These are phyloP conservation scores for Blastobotrys elegans DNA, from an alignment of 1,139 yeast genomes.

Conservation along the genomic window DNA sequence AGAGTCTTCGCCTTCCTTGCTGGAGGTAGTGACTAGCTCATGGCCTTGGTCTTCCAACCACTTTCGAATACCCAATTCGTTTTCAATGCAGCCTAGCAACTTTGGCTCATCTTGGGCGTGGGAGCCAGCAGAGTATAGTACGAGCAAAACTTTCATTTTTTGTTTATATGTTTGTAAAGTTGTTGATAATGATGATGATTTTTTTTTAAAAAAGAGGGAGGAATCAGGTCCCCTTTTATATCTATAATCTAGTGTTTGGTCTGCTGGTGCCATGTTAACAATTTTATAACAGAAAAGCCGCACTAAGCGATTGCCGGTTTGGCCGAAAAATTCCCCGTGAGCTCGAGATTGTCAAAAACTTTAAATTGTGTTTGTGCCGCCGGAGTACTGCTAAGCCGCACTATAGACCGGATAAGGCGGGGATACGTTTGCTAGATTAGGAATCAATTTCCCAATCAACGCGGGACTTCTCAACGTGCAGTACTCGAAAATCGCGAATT, in stretches of 20 bases:
- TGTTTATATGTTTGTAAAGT: neutral
- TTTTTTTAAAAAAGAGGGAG: neutral
- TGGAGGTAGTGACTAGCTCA: conserved; percentile 58
- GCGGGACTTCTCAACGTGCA: neutral
- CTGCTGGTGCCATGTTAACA: no score
- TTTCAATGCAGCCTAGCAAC: conserved; percentile 67
- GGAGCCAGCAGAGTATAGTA: conserved; percentile 33
- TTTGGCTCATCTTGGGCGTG: conserved; percentile 58
- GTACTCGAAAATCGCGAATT: neutral
- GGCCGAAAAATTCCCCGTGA: neutral
- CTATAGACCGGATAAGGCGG: neutral
- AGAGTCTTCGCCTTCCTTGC: conserved; percentile 63
- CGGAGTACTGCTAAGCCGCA: neutral
- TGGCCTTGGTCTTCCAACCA: conserved; percentile 67
- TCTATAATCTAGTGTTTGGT: no score
- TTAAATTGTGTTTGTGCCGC: neutral
- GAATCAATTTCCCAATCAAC: neutral
- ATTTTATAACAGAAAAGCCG: no score
- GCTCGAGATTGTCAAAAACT: neutral
- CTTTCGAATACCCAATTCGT: conserved; percentile 65
- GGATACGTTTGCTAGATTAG: neutral
- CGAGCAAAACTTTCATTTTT: conserved; percentile 30
- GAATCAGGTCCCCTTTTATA: neutral
- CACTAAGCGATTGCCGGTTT: neutral
- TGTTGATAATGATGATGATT: neutral